Conservation (phyloP, 805 yeast genomes). For the Metschnikowia colocasiae region DNA sequence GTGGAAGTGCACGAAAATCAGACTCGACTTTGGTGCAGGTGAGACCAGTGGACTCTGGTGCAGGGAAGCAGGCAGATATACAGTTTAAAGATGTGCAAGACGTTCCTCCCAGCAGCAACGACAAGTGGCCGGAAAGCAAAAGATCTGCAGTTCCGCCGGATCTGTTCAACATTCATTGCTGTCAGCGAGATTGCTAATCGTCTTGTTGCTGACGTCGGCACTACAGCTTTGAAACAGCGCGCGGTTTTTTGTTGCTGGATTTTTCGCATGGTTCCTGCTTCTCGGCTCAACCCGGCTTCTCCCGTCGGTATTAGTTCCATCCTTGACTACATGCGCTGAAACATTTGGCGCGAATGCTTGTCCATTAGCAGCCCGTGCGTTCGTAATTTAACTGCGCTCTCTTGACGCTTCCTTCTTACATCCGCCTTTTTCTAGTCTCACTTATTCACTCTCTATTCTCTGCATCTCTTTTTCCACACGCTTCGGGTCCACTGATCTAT, state of each 20-base stretch:
- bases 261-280: slow-evolving; percentile 5
- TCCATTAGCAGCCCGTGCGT: slow-evolving; percentile 6
- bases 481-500: neutral
- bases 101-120: no score
- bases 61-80: no score
- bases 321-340: neutral
- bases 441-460: neutral
- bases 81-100: no score
- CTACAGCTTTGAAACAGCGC: neutral
- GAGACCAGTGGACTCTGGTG: no score
- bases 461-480: neutral
- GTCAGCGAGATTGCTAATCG: no score
- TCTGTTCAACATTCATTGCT: no score
- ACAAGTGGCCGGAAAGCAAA: no score
- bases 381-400: slow-evolving; percentile 4
- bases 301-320: slow-evolving; percentile 7
- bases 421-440: slow-evolving; percentile 1
- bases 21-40: no score
- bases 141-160: no score
- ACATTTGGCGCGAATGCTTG: slow-evolving; percentile 5
- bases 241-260: neutral
- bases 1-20: no score
- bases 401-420: neutral
- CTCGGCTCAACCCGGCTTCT: slow-evolving; percentile 9
- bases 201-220: no score